phyloP scores from a whole-genome alignment of 169 alveolate species.

The Neospora caninum region DNA sequence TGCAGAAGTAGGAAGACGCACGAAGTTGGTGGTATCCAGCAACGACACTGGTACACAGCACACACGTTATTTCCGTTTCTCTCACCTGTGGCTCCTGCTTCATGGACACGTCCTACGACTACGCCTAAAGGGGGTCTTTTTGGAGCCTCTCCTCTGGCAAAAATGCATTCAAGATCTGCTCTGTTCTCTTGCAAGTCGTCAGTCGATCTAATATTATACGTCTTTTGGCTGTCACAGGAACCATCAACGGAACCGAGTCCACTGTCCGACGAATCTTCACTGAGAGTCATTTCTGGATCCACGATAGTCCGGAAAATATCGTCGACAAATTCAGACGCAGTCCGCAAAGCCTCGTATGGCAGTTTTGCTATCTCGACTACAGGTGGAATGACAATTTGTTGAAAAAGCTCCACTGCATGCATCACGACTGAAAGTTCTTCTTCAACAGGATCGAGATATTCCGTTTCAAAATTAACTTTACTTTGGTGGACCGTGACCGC shows the following conservation, averaged over 20 bases:
- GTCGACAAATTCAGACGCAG: neutral
- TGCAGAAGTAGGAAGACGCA: too few species aligned
- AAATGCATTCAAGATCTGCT: constrained; percentile 34
- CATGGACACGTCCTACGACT: constrained; percentile 25
- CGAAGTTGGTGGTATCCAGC: too few species aligned
- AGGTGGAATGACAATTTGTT: neutral
- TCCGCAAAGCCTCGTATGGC: constrained; percentile 26
- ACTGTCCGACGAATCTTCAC: neutral
- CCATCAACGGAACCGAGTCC: constrained; percentile 18
- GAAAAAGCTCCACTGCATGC: constrained; percentile 42
- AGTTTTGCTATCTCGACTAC: neutral
- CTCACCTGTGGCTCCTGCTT: constrained; percentile 33
- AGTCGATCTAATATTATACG: neutral
- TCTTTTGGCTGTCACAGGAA: constrained; percentile 1
- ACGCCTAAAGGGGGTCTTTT: constrained; percentile 17
- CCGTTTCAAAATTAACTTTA: neutral
- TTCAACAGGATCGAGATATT: neutral
- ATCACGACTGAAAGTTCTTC: constrained; percentile 1
- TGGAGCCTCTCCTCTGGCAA: constrained; percentile 36
- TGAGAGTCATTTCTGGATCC: neutral
- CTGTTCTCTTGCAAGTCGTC: constrained; percentile 19
- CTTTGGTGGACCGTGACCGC: neutral
- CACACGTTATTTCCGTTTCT: too few species aligned
- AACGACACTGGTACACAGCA: too few species aligned
- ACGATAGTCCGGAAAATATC: neutral